Base-by-base conservation (phyloP, 768 basidiomycete species). In the Rubroboletus satanas region DNA sequence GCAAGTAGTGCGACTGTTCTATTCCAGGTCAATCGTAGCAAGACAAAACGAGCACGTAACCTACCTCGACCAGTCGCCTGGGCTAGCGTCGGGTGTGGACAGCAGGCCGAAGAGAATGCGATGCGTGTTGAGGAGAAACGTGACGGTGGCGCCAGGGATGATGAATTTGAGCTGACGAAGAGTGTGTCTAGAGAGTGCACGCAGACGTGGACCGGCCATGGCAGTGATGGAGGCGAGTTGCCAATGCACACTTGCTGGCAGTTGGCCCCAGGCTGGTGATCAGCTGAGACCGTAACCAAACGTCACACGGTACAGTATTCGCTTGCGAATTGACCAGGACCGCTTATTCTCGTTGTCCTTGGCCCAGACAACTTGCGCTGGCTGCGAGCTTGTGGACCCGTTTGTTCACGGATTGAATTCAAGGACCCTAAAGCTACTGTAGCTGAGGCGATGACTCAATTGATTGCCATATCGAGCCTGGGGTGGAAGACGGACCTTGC, bases 101-200 rank as follows among this genome's bases (percentile, higher is more conserved):
- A 74, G 49, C 28, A 85, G 64, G 37, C 62, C 61, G 69, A 75
- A 75, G 58, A 88, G 75, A 61, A 81, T 71, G 39, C 75, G 70
- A 35, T 82, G 67, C 11, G 84, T 84, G 32, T 78, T 76, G 31
- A 90, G 73, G 63, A 81, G 80, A 66, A 83, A 84, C 4, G 87
- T 88, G 63, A 84, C 59, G 38, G 71, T 63, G 2, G 75, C 83
- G 11, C 89, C 88, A n/a, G 89, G 88, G 11, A 90, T 63, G 44
- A 89, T 81, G 52, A 90, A 83, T 66, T 90, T 88, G 65, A 90
- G 79, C 73, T 90, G 88, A 47, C 80, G 78, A 52, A 81, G 66
- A 1, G 83, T 80, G 67, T 90, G 84, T 52, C 73, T 66, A 33
- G 74, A 75, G 42, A 75, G 41, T n/a, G 58, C 47, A 6, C 44